phyloP scores from a whole-genome alignment of 306 rosid species.

The Macrotyloma uniflorum region DNA sequence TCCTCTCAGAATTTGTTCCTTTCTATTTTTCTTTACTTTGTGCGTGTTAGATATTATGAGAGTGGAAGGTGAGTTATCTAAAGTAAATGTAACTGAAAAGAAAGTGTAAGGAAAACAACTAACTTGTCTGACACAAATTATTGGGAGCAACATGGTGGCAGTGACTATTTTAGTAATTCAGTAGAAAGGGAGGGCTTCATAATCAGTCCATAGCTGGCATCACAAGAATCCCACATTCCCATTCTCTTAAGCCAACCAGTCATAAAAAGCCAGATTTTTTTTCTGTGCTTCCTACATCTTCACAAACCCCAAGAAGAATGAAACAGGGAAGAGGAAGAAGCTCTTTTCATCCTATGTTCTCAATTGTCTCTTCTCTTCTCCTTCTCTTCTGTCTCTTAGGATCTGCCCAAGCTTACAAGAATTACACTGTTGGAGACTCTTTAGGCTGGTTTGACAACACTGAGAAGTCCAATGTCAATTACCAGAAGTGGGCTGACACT shows the following conservation, averaged over 20 bases:
- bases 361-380: conserved; percentile 21
- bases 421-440: conserved; percentile 91
- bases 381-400: conserved; percentile 40
- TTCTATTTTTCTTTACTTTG: background rate
- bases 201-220: conserved; percentile 43
- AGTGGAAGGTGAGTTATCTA: too few relatives aligned
- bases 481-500: conserved; percentile 72
- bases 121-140: conserved; percentile 8
- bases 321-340: conserved; percentile 34
- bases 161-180: conserved; percentile 47
- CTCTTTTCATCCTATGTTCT: conserved; percentile 1
- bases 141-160: conserved; percentile 25
- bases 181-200: conserved; percentile 29
- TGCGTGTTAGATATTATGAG: too few relatives aligned
- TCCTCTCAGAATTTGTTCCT: conserved; percentile 8
- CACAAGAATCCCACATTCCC: conserved; percentile 44
- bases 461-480: conserved; percentile 58
- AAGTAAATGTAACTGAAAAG: background rate
- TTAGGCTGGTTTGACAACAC: conserved; percentile 82
- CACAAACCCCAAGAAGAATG: conserved; percentile 43
- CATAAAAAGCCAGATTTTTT: conserved; percentile 27
- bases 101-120: background rate
- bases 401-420: conserved; percentile 72
- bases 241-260: conserved; percentile 15
- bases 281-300: background rate